Evolutionary conservation across 257 asterid species (phyloP), one percentile per base, ranked within the genome.

Genomic region (Cordia subcordata): DNA sequence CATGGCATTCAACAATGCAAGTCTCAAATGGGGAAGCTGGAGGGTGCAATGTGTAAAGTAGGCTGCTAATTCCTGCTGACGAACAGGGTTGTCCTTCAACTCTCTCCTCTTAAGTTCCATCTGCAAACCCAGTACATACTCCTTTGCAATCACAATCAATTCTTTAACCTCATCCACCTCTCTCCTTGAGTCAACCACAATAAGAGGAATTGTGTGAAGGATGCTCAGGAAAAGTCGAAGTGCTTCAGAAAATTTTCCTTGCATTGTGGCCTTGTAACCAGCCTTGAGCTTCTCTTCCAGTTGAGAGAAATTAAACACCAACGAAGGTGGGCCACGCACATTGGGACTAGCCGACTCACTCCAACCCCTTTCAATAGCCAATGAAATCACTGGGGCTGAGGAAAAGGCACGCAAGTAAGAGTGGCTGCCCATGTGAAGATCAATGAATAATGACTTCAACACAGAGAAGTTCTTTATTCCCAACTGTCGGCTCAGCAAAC

Each of bases 51-150:
- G 89, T 18, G 92, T 81, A 65, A 86, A 79, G 60, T 81, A 81
- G 21, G 95, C 89, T 0, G 92, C 89, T 15, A 83, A 77, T 67
- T 85, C 94, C 57, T 85, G 94, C 67, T 81, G 92, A 60, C 95
- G 95, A 57, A 76, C 59, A 0, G 84, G 87, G 38, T 86, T 44
- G 46, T 75, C 92, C 68, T 58, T 79, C 52, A 71, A 38, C 68
- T 86, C 92, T 77, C 79, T 81, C 79, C 82, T 81, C 75, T 76
- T 79, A 33, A 86, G 84, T 75, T 83, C 92, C 85, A 86, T 79
- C 61, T 86, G 78, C 64, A 83, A 27, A 63, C 85, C 89, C 40
- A 83, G 73, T 62, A 77, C 80, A 20, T 86, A 86, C 53, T 83
- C 89, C 68, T 67, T 81, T 8, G 72, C 87, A 10, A 81, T 79